A percentile compares a stretch with the other conserved stretches of the same genome.
Evolutionary conservation across 352 stramenopile species (phyloP).

Genomic region (Phytophthora citrophthora): DNA sequence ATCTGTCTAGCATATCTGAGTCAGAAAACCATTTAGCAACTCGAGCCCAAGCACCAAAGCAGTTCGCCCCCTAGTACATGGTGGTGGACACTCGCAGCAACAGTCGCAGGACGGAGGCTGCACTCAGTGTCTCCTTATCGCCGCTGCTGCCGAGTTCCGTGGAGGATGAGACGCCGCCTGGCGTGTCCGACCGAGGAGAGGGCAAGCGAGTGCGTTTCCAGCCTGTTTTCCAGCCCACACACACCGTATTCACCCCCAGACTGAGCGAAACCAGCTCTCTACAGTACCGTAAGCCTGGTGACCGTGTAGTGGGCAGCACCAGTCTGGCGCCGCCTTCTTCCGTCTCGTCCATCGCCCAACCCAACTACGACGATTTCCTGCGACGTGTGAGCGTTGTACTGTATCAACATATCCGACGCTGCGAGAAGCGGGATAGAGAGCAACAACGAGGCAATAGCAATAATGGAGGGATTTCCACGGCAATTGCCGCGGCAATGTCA

Average conservation of each 20-base stretch:
- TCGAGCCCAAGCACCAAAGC: neutral
- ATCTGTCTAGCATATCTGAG: constrained; percentile 23
- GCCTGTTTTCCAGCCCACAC: constrained; percentile 76
- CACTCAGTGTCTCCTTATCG: constrained; percentile 79
- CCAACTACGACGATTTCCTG: constrained; percentile 92
- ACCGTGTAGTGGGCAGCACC: constrained; percentile 67
- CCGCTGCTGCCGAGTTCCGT: constrained; percentile 80
- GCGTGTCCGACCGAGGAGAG: constrained; percentile 1
- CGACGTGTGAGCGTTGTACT: constrained; percentile 89
- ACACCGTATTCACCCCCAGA: constrained; percentile 86
- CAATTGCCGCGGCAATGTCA: constrained; percentile 31
- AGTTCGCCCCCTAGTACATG: constrained; percentile 25
- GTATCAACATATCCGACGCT: constrained; percentile 90
- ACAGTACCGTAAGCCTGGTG: constrained; percentile 82
- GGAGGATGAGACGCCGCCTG: constrained; percentile 55
- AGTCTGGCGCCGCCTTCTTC: constrained; percentile 73
- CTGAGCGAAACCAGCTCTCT: constrained; percentile 71
- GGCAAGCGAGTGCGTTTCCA: constrained; percentile 79
- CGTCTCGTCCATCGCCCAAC: constrained; percentile 84
- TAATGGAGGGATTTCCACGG: constrained; percentile 15
- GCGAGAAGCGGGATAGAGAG: constrained; percentile 82
- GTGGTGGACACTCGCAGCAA: constrained; percentile 51
- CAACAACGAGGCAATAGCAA: constrained; percentile 42
- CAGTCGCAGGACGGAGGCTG: constrained; percentile 46
- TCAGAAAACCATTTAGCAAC: constrained; percentile 15